phyloP scores from a whole-genome alignment of 1,139 yeast species.

The Hyphopichia burtonii region DNA sequence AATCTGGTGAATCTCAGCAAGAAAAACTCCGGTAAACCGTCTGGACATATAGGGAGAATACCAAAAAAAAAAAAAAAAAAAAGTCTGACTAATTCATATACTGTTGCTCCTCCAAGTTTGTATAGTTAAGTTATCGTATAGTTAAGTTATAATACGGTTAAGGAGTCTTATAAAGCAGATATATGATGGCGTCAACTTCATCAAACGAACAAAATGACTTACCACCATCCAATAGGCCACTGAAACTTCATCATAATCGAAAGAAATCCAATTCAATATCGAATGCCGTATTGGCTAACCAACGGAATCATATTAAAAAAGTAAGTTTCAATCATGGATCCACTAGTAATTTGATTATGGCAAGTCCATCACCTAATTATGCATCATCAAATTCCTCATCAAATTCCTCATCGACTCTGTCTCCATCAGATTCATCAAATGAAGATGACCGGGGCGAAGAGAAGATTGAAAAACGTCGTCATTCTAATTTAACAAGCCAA shows the following conservation, averaged over 20 bases:
- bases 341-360: neutral
- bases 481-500: neutral
- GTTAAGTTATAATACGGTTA: no score
- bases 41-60: no score
- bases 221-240: neutral
- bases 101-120: no score
- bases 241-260: constrained; percentile 1
- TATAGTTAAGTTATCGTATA: no score
- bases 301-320: constrained; percentile 5
- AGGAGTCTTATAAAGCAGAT: no score
- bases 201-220: neutral
- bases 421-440: constrained; percentile 5
- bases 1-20: neutral
- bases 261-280: constrained; percentile 12
- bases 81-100: no score
- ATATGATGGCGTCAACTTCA: neutral
- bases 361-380: neutral
- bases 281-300: constrained; percentile 10
- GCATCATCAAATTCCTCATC: constrained; percentile 1
- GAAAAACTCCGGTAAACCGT: neutral
- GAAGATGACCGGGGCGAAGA: constrained; percentile 7
- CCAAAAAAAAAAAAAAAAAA: no score
- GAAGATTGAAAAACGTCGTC: constrained; percentile 1
- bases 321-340: constrained; percentile 6
- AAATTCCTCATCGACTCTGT: constrained; percentile 7